phyloP scores from a whole-genome alignment of 768 basidiomycete genomes.

The Leccinum broughii region DNA sequence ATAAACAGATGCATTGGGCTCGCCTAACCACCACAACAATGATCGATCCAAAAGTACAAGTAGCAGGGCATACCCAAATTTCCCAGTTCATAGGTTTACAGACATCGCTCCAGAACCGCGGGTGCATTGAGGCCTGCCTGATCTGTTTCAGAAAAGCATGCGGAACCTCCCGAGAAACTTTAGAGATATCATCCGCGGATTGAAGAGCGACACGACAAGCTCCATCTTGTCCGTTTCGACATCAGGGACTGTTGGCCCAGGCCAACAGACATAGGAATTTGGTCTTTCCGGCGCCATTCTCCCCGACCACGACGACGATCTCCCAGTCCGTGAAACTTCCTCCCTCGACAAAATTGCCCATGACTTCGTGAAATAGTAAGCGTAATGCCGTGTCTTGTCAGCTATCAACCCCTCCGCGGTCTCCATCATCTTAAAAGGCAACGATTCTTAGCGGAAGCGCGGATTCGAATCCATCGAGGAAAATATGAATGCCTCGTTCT shows the following conservation, averaged over 20 bases:
- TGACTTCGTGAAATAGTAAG: conserved; percentile 92
- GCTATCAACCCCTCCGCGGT: conserved; percentile 86
- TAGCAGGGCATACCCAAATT: conserved; percentile 52
- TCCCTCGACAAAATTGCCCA: conserved; percentile 83
- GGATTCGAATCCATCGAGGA: conserved; percentile 97
- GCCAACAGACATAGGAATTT: conserved; percentile 95
- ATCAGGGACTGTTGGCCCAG: conserved; percentile 76
- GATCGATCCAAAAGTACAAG: neutral
- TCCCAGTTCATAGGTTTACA: no score
- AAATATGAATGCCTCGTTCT: conserved; percentile 90
- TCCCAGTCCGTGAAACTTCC: conserved; percentile 97
- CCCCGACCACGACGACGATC: conserved; percentile 97
- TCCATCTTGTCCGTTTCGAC: conserved; percentile 77
- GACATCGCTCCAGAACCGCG: no score
- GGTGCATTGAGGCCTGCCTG: no score
- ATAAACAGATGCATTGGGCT: conserved; percentile 83
- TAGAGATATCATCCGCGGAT: conserved; percentile 58
- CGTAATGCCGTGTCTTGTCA: conserved; percentile 86
- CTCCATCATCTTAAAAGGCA: conserved; percentile 97
- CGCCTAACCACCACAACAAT: conserved; percentile 41
- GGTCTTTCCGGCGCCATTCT: conserved; percentile 99
- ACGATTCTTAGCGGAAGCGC: conserved; percentile 84
- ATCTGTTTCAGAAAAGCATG: no score
- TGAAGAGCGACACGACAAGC: conserved; percentile 78
- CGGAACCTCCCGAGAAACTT: no score